Evolutionary conservation across 208 protist genomes (phyloP).

Genomic region (Trypanosoma rangeli): DNA sequence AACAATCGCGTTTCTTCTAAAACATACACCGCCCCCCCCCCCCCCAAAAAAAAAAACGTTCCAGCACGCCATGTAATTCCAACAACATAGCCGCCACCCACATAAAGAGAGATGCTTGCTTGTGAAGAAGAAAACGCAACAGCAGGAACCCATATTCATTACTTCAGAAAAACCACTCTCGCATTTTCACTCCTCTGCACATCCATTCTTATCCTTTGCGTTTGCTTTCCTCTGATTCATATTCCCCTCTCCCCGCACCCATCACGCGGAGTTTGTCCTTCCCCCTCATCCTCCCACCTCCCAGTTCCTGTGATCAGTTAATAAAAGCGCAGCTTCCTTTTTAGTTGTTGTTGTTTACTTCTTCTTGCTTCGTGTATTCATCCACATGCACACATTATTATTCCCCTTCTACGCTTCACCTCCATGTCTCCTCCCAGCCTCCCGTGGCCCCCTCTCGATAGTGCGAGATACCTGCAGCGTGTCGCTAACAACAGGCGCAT

Average conservation of each 20-base stretch:
- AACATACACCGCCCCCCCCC: not conserved
- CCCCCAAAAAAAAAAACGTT: no score
- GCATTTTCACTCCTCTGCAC: not conserved
- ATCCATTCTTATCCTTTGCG: not conserved
- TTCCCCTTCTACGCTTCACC: not conserved
- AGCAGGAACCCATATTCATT: not conserved
- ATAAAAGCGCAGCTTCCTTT: not conserved
- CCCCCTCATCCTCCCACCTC: not conserved
- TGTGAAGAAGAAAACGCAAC: no score
- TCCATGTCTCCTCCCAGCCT: not conserved
- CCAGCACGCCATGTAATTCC: no score
- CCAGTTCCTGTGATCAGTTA: not conserved
- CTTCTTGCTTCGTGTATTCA: not conserved
- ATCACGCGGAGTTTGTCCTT: not conserved
- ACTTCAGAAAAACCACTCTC: not conserved
- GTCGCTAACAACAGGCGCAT: not conserved
- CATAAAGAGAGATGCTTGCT: no score
- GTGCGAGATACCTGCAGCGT: not conserved
- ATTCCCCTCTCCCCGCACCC: no score
- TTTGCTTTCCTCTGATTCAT: not conserved
- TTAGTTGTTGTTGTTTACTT: not conserved
- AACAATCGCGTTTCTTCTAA: no score
- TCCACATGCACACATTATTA: not conserved
- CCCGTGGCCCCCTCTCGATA: not conserved
- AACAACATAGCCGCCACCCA: no score